Conservation (phyloP, 2,329 filamentous ascomycete genomes). For the Neocucurbitaria cava region DNA sequence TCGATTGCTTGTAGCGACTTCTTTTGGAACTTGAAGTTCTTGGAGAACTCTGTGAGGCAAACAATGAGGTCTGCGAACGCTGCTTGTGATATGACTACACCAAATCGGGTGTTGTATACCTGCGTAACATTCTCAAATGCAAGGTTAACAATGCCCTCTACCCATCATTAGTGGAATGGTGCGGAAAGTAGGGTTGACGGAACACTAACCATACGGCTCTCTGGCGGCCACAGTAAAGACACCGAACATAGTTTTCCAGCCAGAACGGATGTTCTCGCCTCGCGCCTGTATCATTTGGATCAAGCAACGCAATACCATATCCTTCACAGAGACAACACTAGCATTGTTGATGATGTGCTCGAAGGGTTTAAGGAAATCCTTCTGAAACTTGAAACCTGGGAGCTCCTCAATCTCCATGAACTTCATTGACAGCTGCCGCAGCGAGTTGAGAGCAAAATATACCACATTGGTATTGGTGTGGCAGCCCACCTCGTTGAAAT, state of each 20-base stretch:
- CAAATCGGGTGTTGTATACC: slow-evolving; percentile 94
- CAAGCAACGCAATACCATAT: slow-evolving; percentile 93
- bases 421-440: slow-evolving; percentile 95
- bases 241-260: slow-evolving; percentile 99
- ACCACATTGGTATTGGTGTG: slow-evolving; percentile 96
- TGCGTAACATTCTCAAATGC: slow-evolving; percentile 96
- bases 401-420: slow-evolving; percentile 99
- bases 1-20: slow-evolving; percentile 97
- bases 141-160: slow-evolving; percentile 92
- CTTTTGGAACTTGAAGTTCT: slow-evolving; percentile 98
- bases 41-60: slow-evolving; percentile 97
- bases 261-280: slow-evolving; percentile 95
- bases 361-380: slow-evolving; percentile 98
- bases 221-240: slow-evolving; percentile 95
- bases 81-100: slow-evolving; percentile 93
- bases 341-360: slow-evolving; percentile 97
- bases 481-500: slow-evolving; percentile 97
- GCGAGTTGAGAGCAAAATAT: slow-evolving; percentile 94
- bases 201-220: slow-evolving; percentile 74
- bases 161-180: slow-evolving; percentile 18
- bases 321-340: slow-evolving; percentile 89
- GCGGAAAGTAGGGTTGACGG: background rate
- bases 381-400: slow-evolving; percentile 99
- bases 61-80: slow-evolving; percentile 97
- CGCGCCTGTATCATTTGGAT: slow-evolving; percentile 99